phyloP scores from a whole-genome alignment of 2,329 filamentous ascomycete species.

The Fusarium luffae region DNA sequence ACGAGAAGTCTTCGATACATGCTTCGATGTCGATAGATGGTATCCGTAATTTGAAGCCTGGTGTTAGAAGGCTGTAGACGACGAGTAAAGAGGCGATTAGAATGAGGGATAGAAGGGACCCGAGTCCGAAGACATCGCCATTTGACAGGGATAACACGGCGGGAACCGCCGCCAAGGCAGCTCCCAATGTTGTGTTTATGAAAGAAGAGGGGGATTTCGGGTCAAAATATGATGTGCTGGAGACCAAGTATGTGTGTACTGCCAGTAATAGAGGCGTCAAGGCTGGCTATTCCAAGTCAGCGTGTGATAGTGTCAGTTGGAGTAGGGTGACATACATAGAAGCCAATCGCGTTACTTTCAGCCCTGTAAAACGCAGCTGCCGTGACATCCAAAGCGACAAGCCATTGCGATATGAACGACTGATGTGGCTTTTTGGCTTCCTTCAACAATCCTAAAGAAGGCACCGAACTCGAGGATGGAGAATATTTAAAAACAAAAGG shows the following conservation, averaged over 20 bases:
- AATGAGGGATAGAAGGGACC: constrained; percentile 41
- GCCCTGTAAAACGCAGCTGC: constrained; percentile 28
- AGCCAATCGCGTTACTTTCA: constrained; percentile 10
- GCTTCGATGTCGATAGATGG: constrained; percentile 44
- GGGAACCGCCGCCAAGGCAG: constrained; percentile 1
- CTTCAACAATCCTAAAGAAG: background rate
- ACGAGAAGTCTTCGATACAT: constrained; percentile 38
- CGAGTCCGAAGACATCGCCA: constrained; percentile 41
- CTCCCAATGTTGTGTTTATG: background rate
- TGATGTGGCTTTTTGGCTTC: background rate
- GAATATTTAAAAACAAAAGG: constrained; percentile 37
- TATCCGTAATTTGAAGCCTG: background rate
- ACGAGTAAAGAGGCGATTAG: constrained; percentile 46
- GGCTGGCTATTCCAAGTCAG: too few relatives aligned
- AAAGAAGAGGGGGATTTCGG: background rate
- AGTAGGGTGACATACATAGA: constrained; percentile 3
- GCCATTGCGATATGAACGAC: constrained; percentile 17
- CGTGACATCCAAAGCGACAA: constrained; percentile 9
- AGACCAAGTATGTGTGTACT: constrained; percentile 6
- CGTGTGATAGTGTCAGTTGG: too few relatives aligned
- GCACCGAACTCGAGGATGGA: too few relatives aligned
- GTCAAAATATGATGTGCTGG: background rate
- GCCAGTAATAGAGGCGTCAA: constrained; percentile 38
- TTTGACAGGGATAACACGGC: constrained; percentile 41
- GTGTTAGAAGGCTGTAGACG: constrained; percentile 44